Conservation (phyloP, 371 early-diverging fungal species). For the Mucor plumbeus region DNA sequence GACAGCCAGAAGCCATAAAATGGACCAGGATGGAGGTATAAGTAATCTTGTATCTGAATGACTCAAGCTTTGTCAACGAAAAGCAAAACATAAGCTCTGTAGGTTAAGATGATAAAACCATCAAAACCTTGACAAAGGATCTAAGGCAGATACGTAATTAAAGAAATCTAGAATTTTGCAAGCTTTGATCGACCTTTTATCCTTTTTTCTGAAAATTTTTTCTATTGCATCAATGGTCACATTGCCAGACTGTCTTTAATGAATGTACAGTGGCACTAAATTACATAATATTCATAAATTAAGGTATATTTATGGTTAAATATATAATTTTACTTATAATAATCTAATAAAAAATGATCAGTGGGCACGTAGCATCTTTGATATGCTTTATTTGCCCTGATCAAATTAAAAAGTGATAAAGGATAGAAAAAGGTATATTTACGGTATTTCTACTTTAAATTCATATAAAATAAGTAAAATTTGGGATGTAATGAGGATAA, state of each 20-base stretch:
- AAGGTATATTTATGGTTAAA: too few relatives aligned
- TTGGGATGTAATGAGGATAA: too few relatives aligned
- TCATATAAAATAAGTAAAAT: too few relatives aligned
- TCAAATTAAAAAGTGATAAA: too few relatives aligned
- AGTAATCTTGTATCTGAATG: conserved; percentile 51
- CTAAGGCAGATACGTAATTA: conserved; percentile 50
- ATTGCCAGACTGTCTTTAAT: conserved; percentile 7
- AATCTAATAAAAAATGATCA: too few relatives aligned
- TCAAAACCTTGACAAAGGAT: conserved; percentile 48
- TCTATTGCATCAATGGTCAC: background rate
- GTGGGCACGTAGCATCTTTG: too few relatives aligned
- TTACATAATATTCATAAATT: too few relatives aligned
- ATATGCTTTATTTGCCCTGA: too few relatives aligned
- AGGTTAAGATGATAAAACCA: conserved; percentile 13
- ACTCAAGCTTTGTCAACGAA: conserved; percentile 56
- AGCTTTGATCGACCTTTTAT: conserved; percentile 14
- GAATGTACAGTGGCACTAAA: too few relatives aligned
- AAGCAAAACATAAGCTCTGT: conserved; percentile 36
- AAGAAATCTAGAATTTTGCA: conserved; percentile 17
- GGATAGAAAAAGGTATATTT: too few relatives aligned
- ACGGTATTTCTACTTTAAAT: too few relatives aligned
- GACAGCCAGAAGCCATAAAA: conserved; percentile 15
- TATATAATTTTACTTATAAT: too few relatives aligned
- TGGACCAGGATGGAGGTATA: conserved; percentile 52
- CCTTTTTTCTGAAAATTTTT: conserved; percentile 2